phyloP scores from a whole-genome alignment of 1,284 basidiomycete genomes.

The Ceraceosorus guamensis region DNA sequence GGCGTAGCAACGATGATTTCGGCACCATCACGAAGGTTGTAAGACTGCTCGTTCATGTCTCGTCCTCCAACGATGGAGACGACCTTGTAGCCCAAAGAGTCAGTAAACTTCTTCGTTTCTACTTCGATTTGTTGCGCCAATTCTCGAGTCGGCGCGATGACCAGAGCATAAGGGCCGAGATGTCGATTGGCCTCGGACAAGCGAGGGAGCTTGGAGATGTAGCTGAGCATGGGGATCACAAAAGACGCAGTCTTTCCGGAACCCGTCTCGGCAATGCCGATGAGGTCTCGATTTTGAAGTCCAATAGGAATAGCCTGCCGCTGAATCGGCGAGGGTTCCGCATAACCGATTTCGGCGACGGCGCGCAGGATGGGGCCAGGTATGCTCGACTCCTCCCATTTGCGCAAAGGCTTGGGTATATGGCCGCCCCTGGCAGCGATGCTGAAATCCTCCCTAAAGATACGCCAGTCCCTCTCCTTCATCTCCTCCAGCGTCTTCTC shows the following conservation, averaged over 20 bases:
- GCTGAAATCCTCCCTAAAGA: constrained; percentile 96
- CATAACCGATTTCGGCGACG: constrained; percentile 87
- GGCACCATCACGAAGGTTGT: constrained; percentile 86
- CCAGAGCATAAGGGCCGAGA: constrained; percentile 85
- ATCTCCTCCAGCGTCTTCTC: constrained; percentile 90
- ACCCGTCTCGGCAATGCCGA: constrained; percentile 89
- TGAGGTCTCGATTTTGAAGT: constrained; percentile 87
- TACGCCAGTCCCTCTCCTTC: constrained; percentile 97
- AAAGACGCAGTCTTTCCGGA: constrained; percentile 99
- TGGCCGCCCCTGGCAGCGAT: constrained; percentile 81
- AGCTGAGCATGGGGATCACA: constrained; percentile 93
- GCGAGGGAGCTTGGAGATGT: constrained; percentile 75
- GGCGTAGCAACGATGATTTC: constrained; percentile 98
- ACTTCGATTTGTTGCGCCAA: constrained; percentile 93
- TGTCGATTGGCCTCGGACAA: constrained; percentile 86
- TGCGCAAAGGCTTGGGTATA: constrained; percentile 84
- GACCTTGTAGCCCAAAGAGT: constrained; percentile 76
- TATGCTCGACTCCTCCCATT: constrained; percentile 82
- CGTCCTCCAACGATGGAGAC: constrained; percentile 93
- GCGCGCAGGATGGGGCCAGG: constrained; percentile 71
- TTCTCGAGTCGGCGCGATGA: constrained; percentile 92
- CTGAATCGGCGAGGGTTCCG: constrained; percentile 92
- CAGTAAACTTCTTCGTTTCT: constrained; percentile 84
- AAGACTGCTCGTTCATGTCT: constrained; percentile 93
- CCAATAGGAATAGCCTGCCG: constrained; percentile 97